These are phyloP conservation scores for Lactarius hengduanensis DNA, from an alignment of 768 basidiomycete genomes.

Conservation along the genomic window DNA sequence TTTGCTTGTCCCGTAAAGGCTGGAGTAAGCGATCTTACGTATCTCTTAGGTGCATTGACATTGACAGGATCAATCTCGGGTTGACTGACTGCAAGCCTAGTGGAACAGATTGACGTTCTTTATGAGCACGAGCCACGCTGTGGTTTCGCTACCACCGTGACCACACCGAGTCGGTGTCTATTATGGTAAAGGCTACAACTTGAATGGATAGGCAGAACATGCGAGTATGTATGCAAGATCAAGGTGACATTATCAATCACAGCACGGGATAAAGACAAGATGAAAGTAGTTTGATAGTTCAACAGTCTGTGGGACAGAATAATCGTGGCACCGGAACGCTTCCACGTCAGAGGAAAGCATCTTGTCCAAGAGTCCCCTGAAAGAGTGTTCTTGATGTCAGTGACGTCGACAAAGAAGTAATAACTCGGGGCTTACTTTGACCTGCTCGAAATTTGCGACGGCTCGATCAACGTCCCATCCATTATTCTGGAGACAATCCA, in stretches of 20 bases:
- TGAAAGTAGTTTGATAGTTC: background rate
- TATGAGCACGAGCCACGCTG: background rate
- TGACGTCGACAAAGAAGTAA: slow-evolving; percentile 45
- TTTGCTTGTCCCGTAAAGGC: background rate
- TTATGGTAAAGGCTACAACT: slow-evolving; percentile 9
- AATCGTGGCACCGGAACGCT: background rate
- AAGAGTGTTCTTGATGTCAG: slow-evolving; percentile 9
- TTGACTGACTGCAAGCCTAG: no score
- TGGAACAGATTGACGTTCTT: background rate
- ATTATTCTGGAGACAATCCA: slow-evolving; percentile 85
- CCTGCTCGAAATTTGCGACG: slow-evolving; percentile 80
- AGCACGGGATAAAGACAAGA: background rate
- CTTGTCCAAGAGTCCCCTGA: slow-evolving; percentile 32
- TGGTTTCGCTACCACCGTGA: slow-evolving; percentile 1
- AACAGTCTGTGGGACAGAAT: background rate
- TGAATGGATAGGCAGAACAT: slow-evolving; percentile 9
- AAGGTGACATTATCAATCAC: slow-evolving; percentile 17
- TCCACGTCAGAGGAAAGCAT: slow-evolving; percentile 31
- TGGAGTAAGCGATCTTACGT: background rate
- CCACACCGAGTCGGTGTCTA: slow-evolving; percentile 1
- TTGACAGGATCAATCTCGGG: background rate
- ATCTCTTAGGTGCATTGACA: background rate
- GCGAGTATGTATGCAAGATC: slow-evolving; percentile 11
- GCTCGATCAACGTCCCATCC: slow-evolving; percentile 83
- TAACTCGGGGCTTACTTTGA: slow-evolving; percentile 68